A percentile compares a stretch with the other conserved stretches of the same genome.
phyloP scores from a whole-genome alignment of 2,329 filamentous ascomycete genomes.

The Penicillium psychrosexuale region DNA sequence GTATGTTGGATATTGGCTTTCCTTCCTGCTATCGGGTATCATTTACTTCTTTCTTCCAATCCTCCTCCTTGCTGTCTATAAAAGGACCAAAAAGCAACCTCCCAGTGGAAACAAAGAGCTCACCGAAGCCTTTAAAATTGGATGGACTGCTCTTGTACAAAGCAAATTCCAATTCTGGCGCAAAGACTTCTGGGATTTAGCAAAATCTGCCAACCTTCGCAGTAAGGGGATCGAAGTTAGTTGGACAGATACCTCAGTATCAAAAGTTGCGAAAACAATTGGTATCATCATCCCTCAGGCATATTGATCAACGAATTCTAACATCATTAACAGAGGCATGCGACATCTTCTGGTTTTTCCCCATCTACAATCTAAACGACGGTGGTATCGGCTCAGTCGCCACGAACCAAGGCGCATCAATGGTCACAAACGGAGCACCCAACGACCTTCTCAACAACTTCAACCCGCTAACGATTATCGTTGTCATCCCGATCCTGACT shows the following conservation, averaged over 20 bases:
- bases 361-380: constrained; percentile 38
- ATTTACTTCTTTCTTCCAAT: constrained; percentile 39
- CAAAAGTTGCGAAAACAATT: constrained; percentile 35
- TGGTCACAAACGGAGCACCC: constrained; percentile 50
- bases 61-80: constrained; percentile 34
- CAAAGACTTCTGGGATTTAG: constrained; percentile 34
- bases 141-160: neutral
- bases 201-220: constrained; percentile 32
- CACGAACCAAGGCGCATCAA: constrained; percentile 49
- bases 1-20: constrained; percentile 13
- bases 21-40: constrained; percentile 30
- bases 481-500: constrained; percentile 47
- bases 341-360: constrained; percentile 39
- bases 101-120: constrained; percentile 29
- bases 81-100: constrained; percentile 31
- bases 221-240: constrained; percentile 25
- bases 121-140: neutral
- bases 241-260: constrained; percentile 26
- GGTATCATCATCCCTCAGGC: neutral
- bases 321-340: constrained; percentile 24
- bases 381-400: constrained; percentile 52
- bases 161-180: neutral
- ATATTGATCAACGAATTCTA: neutral
- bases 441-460: constrained; percentile 39
- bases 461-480: constrained; percentile 51